Conservation (phyloP, 306 rosid genomes). For the Cucumis cinereus region DNA sequence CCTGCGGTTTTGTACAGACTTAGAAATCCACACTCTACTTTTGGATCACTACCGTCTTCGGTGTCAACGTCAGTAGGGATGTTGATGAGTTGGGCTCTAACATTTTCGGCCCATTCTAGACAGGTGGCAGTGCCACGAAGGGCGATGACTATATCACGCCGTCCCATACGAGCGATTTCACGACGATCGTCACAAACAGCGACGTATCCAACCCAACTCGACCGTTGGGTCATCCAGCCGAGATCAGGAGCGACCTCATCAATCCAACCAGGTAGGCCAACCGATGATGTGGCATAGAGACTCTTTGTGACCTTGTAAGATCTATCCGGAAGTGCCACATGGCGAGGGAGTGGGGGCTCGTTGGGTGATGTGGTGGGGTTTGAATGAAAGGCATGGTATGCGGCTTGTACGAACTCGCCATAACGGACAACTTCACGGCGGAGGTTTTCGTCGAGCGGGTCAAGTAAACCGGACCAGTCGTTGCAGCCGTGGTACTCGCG, state of each 20-base stretch:
- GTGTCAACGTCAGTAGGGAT: background rate
- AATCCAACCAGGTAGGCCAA: conserved; percentile 71
- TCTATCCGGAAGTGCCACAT: conserved; percentile 41
- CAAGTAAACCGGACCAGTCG: conserved; percentile 72
- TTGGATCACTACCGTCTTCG: conserved; percentile 20
- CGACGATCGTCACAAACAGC: conserved; percentile 74
- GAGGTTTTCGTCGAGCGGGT: conserved; percentile 88
- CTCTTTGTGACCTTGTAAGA: conserved; percentile 60
- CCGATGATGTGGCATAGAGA: conserved; percentile 76
- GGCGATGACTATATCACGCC: conserved; percentile 74
- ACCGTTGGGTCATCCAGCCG: conserved; percentile 95
- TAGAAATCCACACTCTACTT: conserved; percentile 73
- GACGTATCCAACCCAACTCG: conserved; percentile 87
- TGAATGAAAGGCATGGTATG: conserved; percentile 59
- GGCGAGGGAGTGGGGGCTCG: conserved; percentile 30
- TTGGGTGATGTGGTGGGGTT: conserved; percentile 59
- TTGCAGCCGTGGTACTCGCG: conserved; percentile 64
- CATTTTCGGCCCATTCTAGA: conserved; percentile 86
- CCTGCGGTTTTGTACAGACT: conserved; percentile 63
- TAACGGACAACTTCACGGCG: conserved; percentile 77
- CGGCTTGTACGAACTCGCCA: conserved; percentile 85
- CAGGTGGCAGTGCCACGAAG: conserved; percentile 93
- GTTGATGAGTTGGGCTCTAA: conserved; percentile 48
- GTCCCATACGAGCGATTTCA: conserved; percentile 70
- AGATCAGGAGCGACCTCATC: conserved; percentile 80